phyloP scores from a whole-genome alignment of 495 filamentous ascomycete species.

The Hypoxylon lienhwacheense region DNA sequence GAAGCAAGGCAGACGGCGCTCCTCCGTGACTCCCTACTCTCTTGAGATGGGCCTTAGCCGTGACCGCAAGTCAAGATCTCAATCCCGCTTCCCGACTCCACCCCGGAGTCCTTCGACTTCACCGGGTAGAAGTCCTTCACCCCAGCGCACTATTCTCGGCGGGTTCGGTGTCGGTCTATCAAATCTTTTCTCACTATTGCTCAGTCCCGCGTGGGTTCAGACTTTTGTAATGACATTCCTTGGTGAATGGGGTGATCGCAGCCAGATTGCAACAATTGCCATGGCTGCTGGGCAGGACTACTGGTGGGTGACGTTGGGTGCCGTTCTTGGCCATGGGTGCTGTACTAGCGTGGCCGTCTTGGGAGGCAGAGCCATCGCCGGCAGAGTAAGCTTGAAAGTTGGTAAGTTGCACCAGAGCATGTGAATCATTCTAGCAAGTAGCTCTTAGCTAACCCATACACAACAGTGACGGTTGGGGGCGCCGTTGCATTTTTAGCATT shows the following conservation, averaged over 20 bases:
- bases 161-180: slow-evolving; percentile 62
- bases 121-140: slow-evolving; percentile 52
- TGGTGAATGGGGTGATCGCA: slow-evolving; percentile 96
- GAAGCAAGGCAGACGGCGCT: slow-evolving; percentile 56
- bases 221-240: slow-evolving; percentile 99
- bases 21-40: slow-evolving; percentile 62
- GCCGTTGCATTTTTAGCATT: slow-evolving; percentile 90
- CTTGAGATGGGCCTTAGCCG: slow-evolving; percentile 63
- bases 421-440: neutral
- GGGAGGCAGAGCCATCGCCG: slow-evolving; percentile 88
- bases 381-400: slow-evolving; percentile 91
- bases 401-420: slow-evolving; percentile 64
- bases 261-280: slow-evolving; percentile 97
- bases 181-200: slow-evolving; percentile 83
- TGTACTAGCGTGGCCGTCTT: slow-evolving; percentile 94
- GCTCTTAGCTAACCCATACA: slow-evolving; percentile 35
- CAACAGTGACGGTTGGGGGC: slow-evolving; percentile 86
- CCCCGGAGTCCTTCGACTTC: slow-evolving; percentile 62
- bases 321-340: slow-evolving; percentile 80
- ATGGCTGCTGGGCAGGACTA: slow-evolving; percentile 99
- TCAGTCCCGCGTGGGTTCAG: slow-evolving; percentile 97
- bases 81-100: slow-evolving; percentile 61
- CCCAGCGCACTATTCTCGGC: slow-evolving; percentile 45
- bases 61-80: slow-evolving; percentile 59
- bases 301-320: slow-evolving; percentile 96